Conservation (phyloP, 208 protist genomes). For the Leishmania major region DNA sequence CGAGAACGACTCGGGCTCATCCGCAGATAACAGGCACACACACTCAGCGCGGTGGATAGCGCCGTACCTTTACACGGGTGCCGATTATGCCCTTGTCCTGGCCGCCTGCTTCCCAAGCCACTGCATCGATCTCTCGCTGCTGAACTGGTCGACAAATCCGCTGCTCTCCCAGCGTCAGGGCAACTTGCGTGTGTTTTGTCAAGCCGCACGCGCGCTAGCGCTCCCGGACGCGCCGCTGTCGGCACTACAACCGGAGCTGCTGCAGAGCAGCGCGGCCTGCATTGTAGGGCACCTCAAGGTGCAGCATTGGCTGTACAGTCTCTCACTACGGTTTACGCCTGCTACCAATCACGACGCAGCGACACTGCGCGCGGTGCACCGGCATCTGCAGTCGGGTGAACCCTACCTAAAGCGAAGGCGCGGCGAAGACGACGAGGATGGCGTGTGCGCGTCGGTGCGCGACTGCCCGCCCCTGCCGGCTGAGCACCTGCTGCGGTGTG, state of each 20-base stretch:
- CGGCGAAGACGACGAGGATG: background rate
- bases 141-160: conserved; percentile 62
- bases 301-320: conserved; percentile 78
- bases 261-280: conserved; percentile 43
- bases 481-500: conserved; percentile 15
- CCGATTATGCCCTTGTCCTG: conserved; percentile 75
- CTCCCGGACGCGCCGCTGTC: conserved; percentile 49
- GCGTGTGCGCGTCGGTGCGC: conserved; percentile 13
- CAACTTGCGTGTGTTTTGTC: conserved; percentile 67
- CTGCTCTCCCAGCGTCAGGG: conserved; percentile 51
- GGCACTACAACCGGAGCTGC: conserved; percentile 44
- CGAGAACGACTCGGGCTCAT: background rate
- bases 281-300: conserved; percentile 65
- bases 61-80: conserved; percentile 68
- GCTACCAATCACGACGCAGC: conserved; percentile 41
- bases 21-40: background rate
- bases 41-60: background rate
- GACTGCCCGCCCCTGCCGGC: conserved; percentile 18
- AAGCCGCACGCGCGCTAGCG: conserved; percentile 37
- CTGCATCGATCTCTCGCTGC: conserved; percentile 52
- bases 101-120: conserved; percentile 56
- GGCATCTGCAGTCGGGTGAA: conserved; percentile 52
- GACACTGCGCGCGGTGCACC: conserved; percentile 45
- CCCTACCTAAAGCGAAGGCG: conserved; percentile 38
- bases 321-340: conserved; percentile 52